These are phyloP conservation scores for Hypoxylon trugodes DNA, from an alignment of 495 filamentous ascomycete species.

Conservation along the genomic window DNA sequence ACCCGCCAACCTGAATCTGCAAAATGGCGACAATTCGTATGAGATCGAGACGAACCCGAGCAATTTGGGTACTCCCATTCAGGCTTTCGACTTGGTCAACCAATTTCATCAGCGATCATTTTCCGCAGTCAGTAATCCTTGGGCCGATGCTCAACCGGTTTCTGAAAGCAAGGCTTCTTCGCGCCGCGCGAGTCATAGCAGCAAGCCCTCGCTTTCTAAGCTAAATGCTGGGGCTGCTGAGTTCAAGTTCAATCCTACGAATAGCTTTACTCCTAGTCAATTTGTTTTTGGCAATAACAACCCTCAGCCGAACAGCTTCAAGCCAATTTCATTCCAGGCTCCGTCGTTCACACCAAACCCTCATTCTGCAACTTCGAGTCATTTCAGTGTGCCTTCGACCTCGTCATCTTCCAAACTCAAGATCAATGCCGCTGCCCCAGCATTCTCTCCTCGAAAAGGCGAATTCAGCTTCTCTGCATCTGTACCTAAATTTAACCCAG, in stretches of 20 bases:
- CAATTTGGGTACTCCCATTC: slow-evolving; percentile 69
- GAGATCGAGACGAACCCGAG: slow-evolving; percentile 83
- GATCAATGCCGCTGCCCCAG: slow-evolving; percentile 74
- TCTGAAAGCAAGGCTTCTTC: slow-evolving; percentile 46
- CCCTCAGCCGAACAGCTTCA: slow-evolving; percentile 60
- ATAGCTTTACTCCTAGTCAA: slow-evolving; percentile 66
- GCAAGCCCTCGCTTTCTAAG: slow-evolving; percentile 75
- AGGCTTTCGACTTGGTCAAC: slow-evolving; percentile 51
- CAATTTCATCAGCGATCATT: slow-evolving; percentile 51
- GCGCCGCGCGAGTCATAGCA: slow-evolving; percentile 59
- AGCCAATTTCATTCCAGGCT: slow-evolving; percentile 40
- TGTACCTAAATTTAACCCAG: slow-evolving; percentile 77
- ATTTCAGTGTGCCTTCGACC: slow-evolving; percentile 50
- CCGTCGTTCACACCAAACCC: slow-evolving; percentile 46
- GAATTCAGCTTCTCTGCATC: slow-evolving; percentile 79
- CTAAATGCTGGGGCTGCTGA: slow-evolving; percentile 89
- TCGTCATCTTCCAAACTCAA: slow-evolving; percentile 46
- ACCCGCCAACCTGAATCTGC: slow-evolving; percentile 42
- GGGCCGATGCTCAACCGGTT: slow-evolving; percentile 53
- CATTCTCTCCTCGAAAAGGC: slow-evolving; percentile 72
- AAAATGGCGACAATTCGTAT: slow-evolving; percentile 60
- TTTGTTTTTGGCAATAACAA: slow-evolving; percentile 62
- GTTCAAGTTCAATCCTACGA: slow-evolving; percentile 81
- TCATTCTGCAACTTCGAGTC: slow-evolving; percentile 46
- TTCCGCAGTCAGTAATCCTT: slow-evolving; percentile 60